Conservation (phyloP, 148 eudicot genomes). For the Mesembryanthemum crystallinum region DNA sequence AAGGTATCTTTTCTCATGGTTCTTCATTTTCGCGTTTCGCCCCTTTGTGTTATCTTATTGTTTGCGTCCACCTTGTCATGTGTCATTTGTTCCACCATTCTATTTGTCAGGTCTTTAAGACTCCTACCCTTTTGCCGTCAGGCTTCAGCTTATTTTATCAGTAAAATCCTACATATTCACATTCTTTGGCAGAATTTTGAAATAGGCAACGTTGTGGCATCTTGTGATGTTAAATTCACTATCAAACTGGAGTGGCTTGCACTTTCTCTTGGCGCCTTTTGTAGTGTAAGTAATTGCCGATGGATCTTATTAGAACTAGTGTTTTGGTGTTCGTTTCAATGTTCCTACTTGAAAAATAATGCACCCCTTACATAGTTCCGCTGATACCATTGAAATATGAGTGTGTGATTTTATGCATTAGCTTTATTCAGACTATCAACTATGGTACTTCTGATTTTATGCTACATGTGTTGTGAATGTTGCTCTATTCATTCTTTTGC, state of each 20-base stretch:
- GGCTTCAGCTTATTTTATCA: no score
- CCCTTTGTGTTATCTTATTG: no score
- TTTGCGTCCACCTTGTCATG: no score
- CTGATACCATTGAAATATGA: no score
- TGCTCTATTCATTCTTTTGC: neutral
- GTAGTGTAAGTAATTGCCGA: conserved; percentile 50
- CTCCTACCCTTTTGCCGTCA: neutral
- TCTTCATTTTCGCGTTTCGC: neutral
- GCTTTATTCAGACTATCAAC: neutral
- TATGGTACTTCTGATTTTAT: neutral
- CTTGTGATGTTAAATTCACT: conserved; percentile 75
- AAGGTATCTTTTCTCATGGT: conserved; percentile 43
- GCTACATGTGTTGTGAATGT: neutral
- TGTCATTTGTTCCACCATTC: neutral
- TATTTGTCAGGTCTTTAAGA: neutral
- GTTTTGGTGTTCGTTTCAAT: neutral
- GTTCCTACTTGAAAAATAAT: no score
- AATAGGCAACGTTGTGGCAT: conserved; percentile 74
- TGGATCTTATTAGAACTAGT: neutral
- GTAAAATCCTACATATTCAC: neutral
- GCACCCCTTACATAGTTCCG: neutral
- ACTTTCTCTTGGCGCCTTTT: conserved; percentile 57
- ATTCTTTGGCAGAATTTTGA: conserved; percentile 56
- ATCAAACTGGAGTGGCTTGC: conserved; percentile 74
- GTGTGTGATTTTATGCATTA: no score